Evolutionary conservation across 2,329 filamentous ascomycete genomes (phyloP).

Genomic region (Neurospora crassa): DNA sequence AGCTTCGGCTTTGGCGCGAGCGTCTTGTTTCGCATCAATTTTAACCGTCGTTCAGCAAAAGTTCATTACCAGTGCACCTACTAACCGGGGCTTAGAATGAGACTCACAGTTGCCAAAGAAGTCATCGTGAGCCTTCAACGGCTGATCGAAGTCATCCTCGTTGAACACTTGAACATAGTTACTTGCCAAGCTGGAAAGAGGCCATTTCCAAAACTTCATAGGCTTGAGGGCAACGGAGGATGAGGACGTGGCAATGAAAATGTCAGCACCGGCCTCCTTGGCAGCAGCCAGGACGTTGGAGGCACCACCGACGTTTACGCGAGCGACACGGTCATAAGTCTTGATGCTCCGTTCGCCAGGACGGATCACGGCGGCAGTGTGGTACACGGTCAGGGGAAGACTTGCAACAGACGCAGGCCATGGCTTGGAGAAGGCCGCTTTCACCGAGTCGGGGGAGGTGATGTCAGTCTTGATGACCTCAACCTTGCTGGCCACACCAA

Average conservation of each 20-base stretch:
- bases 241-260: conserved; percentile 45
- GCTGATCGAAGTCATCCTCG: conserved; percentile 32
- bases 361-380: conserved; percentile 45
- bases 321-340: conserved; percentile 34
- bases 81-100: background rate
- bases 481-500: conserved; percentile 27
- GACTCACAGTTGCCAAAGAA: conserved; percentile 36
- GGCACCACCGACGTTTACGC: conserved; percentile 42
- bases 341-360: conserved; percentile 36
- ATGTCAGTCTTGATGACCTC: conserved; percentile 40
- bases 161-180: conserved; percentile 35
- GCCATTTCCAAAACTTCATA: conserved; percentile 32
- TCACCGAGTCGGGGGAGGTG: conserved; percentile 32
- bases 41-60: background rate
- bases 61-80: background rate
- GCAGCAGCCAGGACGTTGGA: conserved; percentile 38
- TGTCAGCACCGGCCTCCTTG: conserved; percentile 32
- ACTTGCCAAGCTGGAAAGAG: conserved; percentile 31
- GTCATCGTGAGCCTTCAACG: conserved; percentile 28
- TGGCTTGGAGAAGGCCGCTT: conserved; percentile 34
- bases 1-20: conserved; percentile 39
- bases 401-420: conserved; percentile 33
- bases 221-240: conserved; percentile 34
- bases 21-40: conserved; percentile 24
- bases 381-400: conserved; percentile 45